Percentiles rank a stretch among this genome's conserved stretches.
Conservation (phyloP, 2,329 filamentous ascomycete species). For the Diplodia scrobiculata region DNA sequence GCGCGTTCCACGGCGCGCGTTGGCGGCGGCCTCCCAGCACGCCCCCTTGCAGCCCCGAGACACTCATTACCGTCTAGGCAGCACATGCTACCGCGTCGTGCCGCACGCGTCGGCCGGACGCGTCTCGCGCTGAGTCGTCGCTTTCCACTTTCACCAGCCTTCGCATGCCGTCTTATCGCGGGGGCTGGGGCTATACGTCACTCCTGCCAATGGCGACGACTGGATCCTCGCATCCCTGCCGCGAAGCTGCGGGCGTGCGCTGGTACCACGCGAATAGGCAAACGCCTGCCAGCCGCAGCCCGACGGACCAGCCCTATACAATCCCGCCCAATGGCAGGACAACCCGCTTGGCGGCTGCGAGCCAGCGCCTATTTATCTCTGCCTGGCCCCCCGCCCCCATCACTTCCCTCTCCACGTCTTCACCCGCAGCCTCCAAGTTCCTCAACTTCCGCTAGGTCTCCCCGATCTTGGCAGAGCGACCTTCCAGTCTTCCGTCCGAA, state of each 20-base stretch:
- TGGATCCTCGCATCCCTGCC: conserved; percentile 12
- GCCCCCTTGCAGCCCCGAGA: conserved; percentile 1
- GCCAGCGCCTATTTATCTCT: conserved; percentile 11
- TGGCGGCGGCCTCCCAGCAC: no score
- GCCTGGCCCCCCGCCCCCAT: background rate
- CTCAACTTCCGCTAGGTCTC: conserved; percentile 20
- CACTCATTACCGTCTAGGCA: background rate
- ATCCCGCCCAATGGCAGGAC: background rate
- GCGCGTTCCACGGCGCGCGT: background rate
- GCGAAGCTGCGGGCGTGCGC: conserved; percentile 14
- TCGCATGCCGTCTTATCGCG: conserved; percentile 12
- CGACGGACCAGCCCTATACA: conserved; percentile 2
- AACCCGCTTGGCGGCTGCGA: background rate
- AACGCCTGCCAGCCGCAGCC: background rate
- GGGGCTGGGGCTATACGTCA: conserved; percentile 25
- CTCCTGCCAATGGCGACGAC: conserved; percentile 3
- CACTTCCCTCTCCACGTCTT: conserved; percentile 1
- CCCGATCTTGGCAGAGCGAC: conserved; percentile 15
- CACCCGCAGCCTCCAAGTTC: conserved; percentile 17
- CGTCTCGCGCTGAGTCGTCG: conserved; percentile 11
- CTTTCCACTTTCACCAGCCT: background rate
- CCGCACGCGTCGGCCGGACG: background rate
- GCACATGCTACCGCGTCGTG: conserved; percentile 6
- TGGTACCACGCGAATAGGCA: conserved; percentile 24
- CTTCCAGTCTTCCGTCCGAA: conserved; percentile 5